Percentiles rank a stretch among this genome's conserved stretches.
phyloP scores from a whole-genome alignment of 768 basidiomycete genomes.

The Termitomyces sp. region DNA sequence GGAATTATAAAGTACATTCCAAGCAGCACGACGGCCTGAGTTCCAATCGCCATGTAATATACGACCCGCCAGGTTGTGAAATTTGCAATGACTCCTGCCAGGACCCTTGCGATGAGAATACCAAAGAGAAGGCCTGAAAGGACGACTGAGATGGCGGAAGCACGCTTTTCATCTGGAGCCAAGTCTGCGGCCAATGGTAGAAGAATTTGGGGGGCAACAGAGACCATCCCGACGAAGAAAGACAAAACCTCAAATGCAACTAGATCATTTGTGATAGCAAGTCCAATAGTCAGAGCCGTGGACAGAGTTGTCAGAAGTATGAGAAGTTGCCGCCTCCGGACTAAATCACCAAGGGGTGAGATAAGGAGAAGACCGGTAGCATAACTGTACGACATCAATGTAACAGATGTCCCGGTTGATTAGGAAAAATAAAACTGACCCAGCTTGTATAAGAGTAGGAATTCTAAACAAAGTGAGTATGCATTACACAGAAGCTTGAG shows the following conservation, averaged over 20 bases:
- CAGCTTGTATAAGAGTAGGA: constrained; percentile 63
- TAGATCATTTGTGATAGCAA: constrained; percentile 56
- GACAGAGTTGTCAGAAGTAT: constrained; percentile 57
- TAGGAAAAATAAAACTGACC: constrained; percentile 31
- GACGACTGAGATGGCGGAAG: constrained; percentile 72
- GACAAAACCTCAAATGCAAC: constrained; percentile 59
- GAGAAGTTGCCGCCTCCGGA: constrained; percentile 73
- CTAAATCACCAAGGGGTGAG: constrained; percentile 78
- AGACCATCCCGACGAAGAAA: constrained; percentile 66
- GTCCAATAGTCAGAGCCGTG: constrained; percentile 60
- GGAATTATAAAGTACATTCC: constrained; percentile 67
- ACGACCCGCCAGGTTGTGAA: constrained; percentile 71
- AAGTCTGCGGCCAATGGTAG: constrained; percentile 78
- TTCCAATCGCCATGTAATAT: constrained; percentile 72
- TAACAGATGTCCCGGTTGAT: neutral
- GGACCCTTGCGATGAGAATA: constrained; percentile 66
- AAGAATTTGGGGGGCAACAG: constrained; percentile 74
- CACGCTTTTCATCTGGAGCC: constrained; percentile 69
- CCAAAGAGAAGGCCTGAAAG: constrained; percentile 68
- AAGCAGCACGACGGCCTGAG: constrained; percentile 54
- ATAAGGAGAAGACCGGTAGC: constrained; percentile 69
- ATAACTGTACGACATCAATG: constrained; percentile 38
- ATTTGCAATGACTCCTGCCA: constrained; percentile 71
- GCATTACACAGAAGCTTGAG: neutral
- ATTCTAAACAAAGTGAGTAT: constrained; percentile 31